Percentiles rank a stretch among this genome's conserved stretches.
Conservation (phyloP, 805 yeast species). For the Schwanniomyces pseudopolymorphus region DNA sequence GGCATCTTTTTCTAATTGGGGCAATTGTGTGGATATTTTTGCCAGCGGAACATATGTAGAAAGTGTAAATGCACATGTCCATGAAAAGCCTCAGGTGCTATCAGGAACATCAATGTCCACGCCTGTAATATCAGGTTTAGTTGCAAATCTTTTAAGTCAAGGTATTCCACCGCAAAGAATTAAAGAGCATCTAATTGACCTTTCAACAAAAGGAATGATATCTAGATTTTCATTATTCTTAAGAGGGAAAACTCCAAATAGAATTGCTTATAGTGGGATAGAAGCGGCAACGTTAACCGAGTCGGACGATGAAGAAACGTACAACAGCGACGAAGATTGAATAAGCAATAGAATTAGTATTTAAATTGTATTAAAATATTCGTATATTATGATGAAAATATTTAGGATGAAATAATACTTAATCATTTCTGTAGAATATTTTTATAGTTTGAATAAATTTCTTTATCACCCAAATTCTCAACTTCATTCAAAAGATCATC, state of each 20-base stretch:
- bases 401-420: background rate
- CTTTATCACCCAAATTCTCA: background rate
- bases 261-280: slow-evolving; percentile 41
- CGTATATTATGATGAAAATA: no score
- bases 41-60: slow-evolving; percentile 76
- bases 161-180: slow-evolving; percentile 49
- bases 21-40: slow-evolving; percentile 83
- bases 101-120: slow-evolving; percentile 86
- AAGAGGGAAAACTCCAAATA: slow-evolving; percentile 60
- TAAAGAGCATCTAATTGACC: slow-evolving; percentile 38
- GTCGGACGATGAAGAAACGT: slow-evolving; percentile 1
- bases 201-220: slow-evolving; percentile 50
- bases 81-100: slow-evolving; percentile 29
- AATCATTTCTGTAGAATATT: background rate
- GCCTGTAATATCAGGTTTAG: slow-evolving; percentile 70
- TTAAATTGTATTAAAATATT: no score
- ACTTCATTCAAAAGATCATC: slow-evolving; percentile 4
- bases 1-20: slow-evolving; percentile 89
- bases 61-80: slow-evolving; percentile 47
- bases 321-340: slow-evolving; percentile 1
- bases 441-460: background rate
- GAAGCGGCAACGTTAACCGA: slow-evolving; percentile 3
- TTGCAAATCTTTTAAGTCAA: slow-evolving; percentile 52
- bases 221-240: slow-evolving; percentile 43
- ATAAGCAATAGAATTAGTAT: no score